Evolutionary conservation across 108 stramenopile genomes (phyloP), one percentile per base, ranked within the genome.

Genomic region (Cyclotella atomus): DNA sequence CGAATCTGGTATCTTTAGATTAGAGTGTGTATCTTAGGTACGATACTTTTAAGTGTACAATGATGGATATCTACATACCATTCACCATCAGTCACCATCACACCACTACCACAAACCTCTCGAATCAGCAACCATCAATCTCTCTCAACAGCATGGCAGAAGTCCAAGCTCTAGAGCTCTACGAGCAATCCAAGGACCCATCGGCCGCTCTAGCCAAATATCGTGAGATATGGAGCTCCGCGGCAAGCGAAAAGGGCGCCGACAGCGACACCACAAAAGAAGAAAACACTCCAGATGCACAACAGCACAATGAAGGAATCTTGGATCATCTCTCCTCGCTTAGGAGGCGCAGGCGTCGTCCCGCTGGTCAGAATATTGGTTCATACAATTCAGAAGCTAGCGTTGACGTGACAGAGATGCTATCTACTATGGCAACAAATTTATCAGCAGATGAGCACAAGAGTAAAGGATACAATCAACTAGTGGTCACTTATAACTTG

Each of bases 401-500:
- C 19, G 64, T 27, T 23, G 2, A 65, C 52, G 23, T 68, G 50
- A 43, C 25, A 15, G 34, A 36, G 19, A 17, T 61, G 44, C 12
- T 61, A 2, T 60, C 59, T 3, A 17, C 46, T 9, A 20, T 71
- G 30, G 17, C 38, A 0, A 32, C 29, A 7, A 30, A 19, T 59
- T 49, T 44, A 21, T 70, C 54, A 2, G 38, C 35, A n/a, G 20
- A 34, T 27, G 12, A 7, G 5, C 1, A 57, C 4, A 2, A 57
- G 30, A 28, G 30, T 12, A 10, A 19, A 2, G 56, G 20, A 32
- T 61, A 46, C 66, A 60, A 68, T 28, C 33, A 10, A 20, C 46
- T 68, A 8, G 64, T 59, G 28, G 55, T 46, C 2, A 34, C 2
- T 14, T 74, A 74, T 56, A 74, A 74, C 45, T 17, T 74, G 24